phyloP scores from a whole-genome alignment of 345 rosid species.

The Hirschfeldia incana region DNA sequence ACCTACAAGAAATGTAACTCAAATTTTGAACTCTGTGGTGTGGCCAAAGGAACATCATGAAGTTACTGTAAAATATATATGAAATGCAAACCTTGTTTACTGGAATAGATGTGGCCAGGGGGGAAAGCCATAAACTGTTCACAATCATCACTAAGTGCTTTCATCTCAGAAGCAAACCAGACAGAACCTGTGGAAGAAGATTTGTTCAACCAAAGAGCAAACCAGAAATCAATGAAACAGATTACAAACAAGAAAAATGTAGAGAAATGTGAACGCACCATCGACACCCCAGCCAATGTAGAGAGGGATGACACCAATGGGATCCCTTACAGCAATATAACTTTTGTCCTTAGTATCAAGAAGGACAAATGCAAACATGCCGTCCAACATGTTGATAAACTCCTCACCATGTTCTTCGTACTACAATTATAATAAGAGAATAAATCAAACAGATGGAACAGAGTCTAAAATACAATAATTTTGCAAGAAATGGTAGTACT shows the following conservation, averaged over 20 bases:
- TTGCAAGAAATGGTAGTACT: conserved; percentile 30
- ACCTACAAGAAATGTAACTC: conserved; percentile 45
- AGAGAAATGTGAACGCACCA: conserved; percentile 49
- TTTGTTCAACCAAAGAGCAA: not conserved
- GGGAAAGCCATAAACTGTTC: conserved; percentile 70
- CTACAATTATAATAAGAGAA: conserved; percentile 40
- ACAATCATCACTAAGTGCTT: conserved; percentile 87
- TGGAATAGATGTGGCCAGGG: conserved; percentile 82
- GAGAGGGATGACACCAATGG: conserved; percentile 75
- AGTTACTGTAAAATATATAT: not conserved
- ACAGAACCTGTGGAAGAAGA: conserved; percentile 56
- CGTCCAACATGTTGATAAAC: conserved; percentile 73
- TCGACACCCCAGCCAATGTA: conserved; percentile 91
- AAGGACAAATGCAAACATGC: conserved; percentile 87
- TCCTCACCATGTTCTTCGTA: conserved; percentile 82
- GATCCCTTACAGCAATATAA: conserved; percentile 79
- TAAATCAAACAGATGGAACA: not conserved
- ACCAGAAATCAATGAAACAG: not conserved
- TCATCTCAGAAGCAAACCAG: conserved; percentile 96
- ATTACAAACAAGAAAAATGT: not conserved
- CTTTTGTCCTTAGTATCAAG: conserved; percentile 74
- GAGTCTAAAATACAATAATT: too few relatives aligned
- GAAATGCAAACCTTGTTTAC: conserved; percentile 69
- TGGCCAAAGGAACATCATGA: conserved; percentile 7
- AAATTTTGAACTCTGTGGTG: not conserved